phyloP scores from a whole-genome alignment of 208 protist species.

The Leptomonas pyrrhocoris region DNA sequence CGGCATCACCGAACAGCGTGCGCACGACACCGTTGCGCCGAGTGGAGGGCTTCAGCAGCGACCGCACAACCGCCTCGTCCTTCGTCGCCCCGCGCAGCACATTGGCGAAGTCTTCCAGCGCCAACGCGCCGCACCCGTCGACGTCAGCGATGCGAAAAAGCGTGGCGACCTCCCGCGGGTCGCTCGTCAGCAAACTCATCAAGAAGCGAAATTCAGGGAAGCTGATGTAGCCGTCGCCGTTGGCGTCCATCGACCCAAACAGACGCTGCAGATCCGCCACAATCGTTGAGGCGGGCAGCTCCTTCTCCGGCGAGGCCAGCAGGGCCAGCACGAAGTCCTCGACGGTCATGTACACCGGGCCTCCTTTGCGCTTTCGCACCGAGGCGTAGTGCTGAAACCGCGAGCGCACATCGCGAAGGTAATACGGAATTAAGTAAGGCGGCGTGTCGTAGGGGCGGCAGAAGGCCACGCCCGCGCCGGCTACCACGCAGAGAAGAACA shows the following conservation, averaged over 20 bases:
- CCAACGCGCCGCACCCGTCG: conserved; percentile 52
- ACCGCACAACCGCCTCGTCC: conserved; percentile 51
- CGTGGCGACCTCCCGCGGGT: conserved; percentile 48
- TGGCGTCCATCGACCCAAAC: conserved; percentile 79
- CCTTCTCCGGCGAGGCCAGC: conserved; percentile 50
- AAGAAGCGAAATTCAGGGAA: conserved; percentile 85
- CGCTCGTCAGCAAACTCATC: conserved; percentile 77
- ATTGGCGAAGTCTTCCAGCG: conserved; percentile 71
- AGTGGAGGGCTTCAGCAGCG: conserved; percentile 41
- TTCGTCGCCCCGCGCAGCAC: conserved; percentile 72
- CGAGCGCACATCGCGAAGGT: conserved; percentile 77
- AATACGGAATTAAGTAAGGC: conserved; percentile 88
- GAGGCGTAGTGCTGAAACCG: conserved; percentile 90
- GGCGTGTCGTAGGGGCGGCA: conserved; percentile 80
- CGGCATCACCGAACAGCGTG: conserved; percentile 63
- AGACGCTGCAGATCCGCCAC: conserved; percentile 31
- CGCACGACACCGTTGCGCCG: conserved; percentile 61
- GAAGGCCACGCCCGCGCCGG: conserved; percentile 34
- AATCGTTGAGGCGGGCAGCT: conserved; percentile 32
- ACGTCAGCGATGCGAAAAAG: conserved; percentile 74
- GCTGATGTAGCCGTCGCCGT: conserved; percentile 78
- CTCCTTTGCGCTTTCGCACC: conserved; percentile 56
- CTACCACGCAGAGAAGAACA: conserved; percentile 17
- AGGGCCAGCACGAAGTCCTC: conserved; percentile 88
- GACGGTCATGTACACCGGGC: conserved; percentile 75